phyloP scores from a whole-genome alignment of 495 filamentous ascomycete species.

The Glarea lozoyensis region DNA sequence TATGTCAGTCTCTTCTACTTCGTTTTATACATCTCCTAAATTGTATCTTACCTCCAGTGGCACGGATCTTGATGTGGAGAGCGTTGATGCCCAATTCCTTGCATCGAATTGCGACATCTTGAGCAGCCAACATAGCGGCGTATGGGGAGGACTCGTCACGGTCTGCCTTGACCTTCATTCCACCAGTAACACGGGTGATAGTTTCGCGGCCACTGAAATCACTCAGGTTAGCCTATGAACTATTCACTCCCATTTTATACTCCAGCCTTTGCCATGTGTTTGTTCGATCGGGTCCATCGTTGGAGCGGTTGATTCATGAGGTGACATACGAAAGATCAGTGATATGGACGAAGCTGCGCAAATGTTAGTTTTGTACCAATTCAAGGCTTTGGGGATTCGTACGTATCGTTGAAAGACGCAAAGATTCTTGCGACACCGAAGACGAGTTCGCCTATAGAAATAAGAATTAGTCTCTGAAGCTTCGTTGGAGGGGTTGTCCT shows the following conservation, averaged over 20 bases:
- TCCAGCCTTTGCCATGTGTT: no score
- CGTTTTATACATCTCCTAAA: neutral
- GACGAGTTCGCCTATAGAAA: slow-evolving; percentile 36
- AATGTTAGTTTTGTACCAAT: no score
- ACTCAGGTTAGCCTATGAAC: slow-evolving; percentile 50
- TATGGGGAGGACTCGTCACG: slow-evolving; percentile 99
- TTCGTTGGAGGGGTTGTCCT: no score
- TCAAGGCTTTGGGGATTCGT: no score
- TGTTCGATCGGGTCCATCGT: no score
- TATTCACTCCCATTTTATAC: slow-evolving; percentile 12
- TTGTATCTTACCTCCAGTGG: slow-evolving; percentile 78
- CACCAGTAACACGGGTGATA: slow-evolving; percentile 97
- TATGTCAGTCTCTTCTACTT: slow-evolving; percentile 6
- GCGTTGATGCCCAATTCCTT: slow-evolving; percentile 99
- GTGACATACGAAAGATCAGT: slow-evolving; percentile 90
- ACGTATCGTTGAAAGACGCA: slow-evolving; percentile 97
- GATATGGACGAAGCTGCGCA: slow-evolving; percentile 98
- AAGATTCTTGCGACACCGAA: slow-evolving; percentile 99
- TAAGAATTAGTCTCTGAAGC: slow-evolving; percentile 6
- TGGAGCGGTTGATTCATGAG: slow-evolving; percentile 14
- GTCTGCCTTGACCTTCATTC: slow-evolving; percentile 99
- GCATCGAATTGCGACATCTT: slow-evolving; percentile 90
- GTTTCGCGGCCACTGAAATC: slow-evolving; percentile 96
- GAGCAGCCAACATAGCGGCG: slow-evolving; percentile 99
- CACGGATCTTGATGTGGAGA: slow-evolving; percentile 99